A percentile compares a stretch with the other conserved stretches of the same genome.
phyloP scores from a whole-genome alignment of 208 protist genomes.

The Trypanosoma melophagium region DNA sequence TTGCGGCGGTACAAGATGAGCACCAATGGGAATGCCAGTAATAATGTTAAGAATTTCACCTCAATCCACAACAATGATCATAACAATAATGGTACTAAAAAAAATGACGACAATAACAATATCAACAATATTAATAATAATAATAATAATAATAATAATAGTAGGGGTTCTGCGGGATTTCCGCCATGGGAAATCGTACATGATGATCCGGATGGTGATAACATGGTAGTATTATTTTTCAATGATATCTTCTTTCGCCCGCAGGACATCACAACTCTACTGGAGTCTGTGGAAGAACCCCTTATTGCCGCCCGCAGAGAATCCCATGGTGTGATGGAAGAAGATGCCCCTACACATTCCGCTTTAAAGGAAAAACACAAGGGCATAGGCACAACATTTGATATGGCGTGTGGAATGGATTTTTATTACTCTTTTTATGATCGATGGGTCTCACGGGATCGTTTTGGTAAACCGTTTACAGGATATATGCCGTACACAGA shows the following conservation, averaged over 20 bases:
- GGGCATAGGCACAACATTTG: slow-evolving; percentile 39
- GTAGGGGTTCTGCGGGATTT: no score
- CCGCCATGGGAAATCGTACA: not conserved
- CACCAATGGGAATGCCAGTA: not conserved
- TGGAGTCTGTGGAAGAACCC: slow-evolving; percentile 54
- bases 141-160: not conserved
- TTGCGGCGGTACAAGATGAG: not conserved
- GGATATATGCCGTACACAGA: slow-evolving; percentile 51
- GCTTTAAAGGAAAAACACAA: not conserved
- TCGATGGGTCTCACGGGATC: slow-evolving; percentile 62
- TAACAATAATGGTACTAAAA: no score
- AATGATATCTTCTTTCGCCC: slow-evolving; percentile 81
- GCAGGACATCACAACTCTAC: slow-evolving; percentile 52
- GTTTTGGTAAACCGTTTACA: slow-evolving; percentile 36
- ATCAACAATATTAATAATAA: not conserved
- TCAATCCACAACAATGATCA: no score
- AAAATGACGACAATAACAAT: not conserved
- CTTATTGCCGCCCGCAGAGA: slow-evolving; percentile 13
- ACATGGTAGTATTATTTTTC: slow-evolving; percentile 72
- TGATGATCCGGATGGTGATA: slow-evolving; percentile 29
- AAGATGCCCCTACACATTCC: not conserved
- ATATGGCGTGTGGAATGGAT: slow-evolving; percentile 87
- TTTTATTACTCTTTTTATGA: slow-evolving; percentile 82
- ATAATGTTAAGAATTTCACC: no score
- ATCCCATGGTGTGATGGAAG: slow-evolving; percentile 28